A percentile compares a stretch with the other conserved stretches of the same genome.
Evolutionary conservation across 202 grass and related monocot genomes (phyloP).

Genomic region (Thinopyrum obtusiflorum): DNA sequence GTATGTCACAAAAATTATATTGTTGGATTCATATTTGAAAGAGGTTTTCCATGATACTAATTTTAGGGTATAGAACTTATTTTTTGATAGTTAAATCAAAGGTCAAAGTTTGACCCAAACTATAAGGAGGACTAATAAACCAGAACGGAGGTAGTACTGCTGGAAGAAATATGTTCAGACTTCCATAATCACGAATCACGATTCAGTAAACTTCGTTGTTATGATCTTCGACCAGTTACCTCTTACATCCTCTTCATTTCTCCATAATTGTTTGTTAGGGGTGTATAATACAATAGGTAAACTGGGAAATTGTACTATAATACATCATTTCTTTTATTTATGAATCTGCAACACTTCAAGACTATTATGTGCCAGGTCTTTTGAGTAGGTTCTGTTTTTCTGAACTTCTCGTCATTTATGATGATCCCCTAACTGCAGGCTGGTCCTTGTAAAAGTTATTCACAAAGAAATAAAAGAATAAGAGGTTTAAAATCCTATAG

Average conservation of each 20-base stretch:
- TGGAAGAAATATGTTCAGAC: background rate
- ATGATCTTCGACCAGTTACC: background rate
- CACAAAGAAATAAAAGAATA: background rate
- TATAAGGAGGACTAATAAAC: too few species aligned
- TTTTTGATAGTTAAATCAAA: too few species aligned
- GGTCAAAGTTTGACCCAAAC: too few species aligned
- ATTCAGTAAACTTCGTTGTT: background rate
- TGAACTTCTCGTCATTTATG: background rate
- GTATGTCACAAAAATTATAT: too few species aligned
- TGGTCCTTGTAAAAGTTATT: constrained; percentile 7
- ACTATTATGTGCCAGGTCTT: background rate
- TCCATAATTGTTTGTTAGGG: background rate
- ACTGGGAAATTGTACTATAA: background rate
- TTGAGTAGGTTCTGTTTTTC: background rate
- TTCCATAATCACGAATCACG: background rate
- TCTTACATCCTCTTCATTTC: background rate
- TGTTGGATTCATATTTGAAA: too few species aligned
- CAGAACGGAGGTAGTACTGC: background rate
- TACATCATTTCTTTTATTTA: background rate
- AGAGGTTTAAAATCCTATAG: background rate
- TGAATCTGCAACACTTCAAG: background rate
- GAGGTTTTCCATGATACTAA: too few species aligned
- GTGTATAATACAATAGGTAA: background rate
- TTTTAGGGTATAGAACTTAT: too few species aligned
- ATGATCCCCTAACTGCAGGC: background rate